Conservation (phyloP, 108 stramenopile genomes). For the Nannochloropsis salina region DNA sequence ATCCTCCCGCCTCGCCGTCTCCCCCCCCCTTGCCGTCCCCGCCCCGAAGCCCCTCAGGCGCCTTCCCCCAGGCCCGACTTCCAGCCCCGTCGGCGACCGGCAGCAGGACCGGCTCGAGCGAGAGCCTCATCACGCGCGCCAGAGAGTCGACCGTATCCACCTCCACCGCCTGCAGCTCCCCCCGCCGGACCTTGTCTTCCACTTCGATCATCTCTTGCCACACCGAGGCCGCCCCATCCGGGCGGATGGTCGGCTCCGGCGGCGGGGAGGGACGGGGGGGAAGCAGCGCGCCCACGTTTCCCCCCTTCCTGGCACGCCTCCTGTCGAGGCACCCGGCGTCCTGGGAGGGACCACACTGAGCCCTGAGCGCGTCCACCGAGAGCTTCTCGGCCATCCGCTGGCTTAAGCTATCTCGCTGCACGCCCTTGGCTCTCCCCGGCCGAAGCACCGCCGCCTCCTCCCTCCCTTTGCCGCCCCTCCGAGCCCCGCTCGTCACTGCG, state of each 20-base stretch:
- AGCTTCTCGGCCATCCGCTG: background rate
- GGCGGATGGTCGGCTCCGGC: background rate
- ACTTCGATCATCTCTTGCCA: constrained; percentile 6
- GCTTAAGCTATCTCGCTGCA: background rate
- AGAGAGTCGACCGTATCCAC: background rate
- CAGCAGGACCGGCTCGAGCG: background rate
- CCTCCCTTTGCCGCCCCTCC: background rate
- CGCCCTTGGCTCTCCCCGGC: background rate
- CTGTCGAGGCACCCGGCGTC: background rate
- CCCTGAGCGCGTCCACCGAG: background rate
- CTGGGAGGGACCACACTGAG: background rate
- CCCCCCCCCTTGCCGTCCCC: background rate
- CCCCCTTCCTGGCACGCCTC: background rate
- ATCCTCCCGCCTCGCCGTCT: background rate
- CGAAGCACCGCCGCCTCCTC: background rate
- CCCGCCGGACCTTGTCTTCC: constrained; percentile 3
- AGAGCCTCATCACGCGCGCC: background rate
- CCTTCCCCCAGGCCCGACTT: no score
- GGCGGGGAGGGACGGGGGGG: background rate
- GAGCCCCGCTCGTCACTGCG: background rate
- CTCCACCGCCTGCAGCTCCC: background rate
- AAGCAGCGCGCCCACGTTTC: background rate
- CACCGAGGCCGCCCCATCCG: background rate
- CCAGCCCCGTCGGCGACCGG: no score
- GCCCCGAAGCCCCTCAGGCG: no score